Evolutionary conservation across 2,329 filamentous ascomycete species (phyloP), one percentile per base, ranked within the genome.

Genomic region (Grosmannia huntii): DNA sequence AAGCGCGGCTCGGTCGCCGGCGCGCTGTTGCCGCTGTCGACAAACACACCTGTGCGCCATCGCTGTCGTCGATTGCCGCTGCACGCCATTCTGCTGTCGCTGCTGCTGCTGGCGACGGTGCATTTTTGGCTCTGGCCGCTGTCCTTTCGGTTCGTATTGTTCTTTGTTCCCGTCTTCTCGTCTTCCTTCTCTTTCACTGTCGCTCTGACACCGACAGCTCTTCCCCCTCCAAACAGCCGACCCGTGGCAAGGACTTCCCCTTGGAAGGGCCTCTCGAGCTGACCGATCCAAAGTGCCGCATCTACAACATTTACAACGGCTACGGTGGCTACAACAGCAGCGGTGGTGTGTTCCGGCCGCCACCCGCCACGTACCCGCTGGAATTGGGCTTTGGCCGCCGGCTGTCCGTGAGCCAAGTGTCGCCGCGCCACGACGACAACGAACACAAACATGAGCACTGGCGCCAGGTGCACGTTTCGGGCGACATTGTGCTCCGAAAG

Each of bases 401-500:
- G 50, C 62, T 81, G 19, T 65, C 63, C 3, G 67, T 81, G 55
- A 57, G 69, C 14, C 73, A 82, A 61, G 68, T 66, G n/a, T 59
- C 68, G 11, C 58, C 64, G 16, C 33, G 9, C 25, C 16, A 16
- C 27, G 4, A 23, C 64, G 62, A 49, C 60, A 41, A 48, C 53
- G 4, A 21, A 31, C 7, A 64, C 28, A 61, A 65, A 21, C 10
- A 44, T 48, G 23, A 25, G 12, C 63, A 65, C 1, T 19, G 23
- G 12, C 27, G 53, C 23, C 28, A 50, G 21, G 49, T 49, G 25
- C 23, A 44, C 28, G 28, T 52, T 31, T 19, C 10, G 10, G 53
- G 79, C 53, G 68, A 76, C 27, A 66, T 81, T 21, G 63, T 78
- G 49, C 57, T 82, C 49, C 73, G 75, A 62, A 72, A 65, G 36